Conservation (phyloP, 1,139 yeast genomes). For the Entelexis paramagnoliae region DNA sequence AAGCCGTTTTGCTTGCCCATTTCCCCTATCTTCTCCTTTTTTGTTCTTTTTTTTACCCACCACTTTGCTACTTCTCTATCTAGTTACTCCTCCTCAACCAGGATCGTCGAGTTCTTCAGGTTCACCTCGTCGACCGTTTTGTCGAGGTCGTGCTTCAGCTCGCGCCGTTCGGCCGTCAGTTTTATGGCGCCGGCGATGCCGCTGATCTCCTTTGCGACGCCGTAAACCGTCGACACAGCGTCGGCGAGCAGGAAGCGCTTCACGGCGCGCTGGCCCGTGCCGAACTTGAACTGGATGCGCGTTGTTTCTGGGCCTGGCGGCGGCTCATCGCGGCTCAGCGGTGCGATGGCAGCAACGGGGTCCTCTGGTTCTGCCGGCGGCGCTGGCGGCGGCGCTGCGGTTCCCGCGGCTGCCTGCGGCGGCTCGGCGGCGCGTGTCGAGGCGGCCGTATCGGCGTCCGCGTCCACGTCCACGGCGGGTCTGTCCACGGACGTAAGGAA, state of each 20-base stretch:
- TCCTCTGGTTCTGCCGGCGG: conserved; percentile 5
- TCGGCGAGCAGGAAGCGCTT: conserved; percentile 55
- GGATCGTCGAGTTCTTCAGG: conserved; percentile 67
- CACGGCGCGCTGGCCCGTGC: conserved; percentile 76
- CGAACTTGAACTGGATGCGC: conserved; percentile 76
- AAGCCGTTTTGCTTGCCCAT: too few species aligned
- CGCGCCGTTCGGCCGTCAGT: conserved; percentile 53
- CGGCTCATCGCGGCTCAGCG: conserved; percentile 32
- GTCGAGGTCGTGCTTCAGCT: conserved; percentile 51
- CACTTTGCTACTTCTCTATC: too few species aligned
- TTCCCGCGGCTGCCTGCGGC: too few species aligned
- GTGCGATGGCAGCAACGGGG: conserved; percentile 10
- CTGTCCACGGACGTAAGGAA: conserved; percentile 36
- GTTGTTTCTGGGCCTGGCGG: conserved; percentile 46
- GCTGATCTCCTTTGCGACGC: conserved; percentile 38
- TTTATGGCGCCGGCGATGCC: conserved; percentile 31
- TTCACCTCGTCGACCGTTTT: conserved; percentile 63
- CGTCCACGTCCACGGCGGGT: conserved; percentile 33
- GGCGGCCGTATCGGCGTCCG: too few species aligned
- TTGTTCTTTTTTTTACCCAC: too few species aligned
- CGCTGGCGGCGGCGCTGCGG: too few species aligned
- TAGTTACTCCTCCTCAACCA: conserved; percentile 45
- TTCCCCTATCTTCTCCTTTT: too few species aligned
- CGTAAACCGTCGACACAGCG: conserved; percentile 50
- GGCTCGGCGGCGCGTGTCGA: too few species aligned